Conservation (phyloP, 345 rosid species). For the Mangifera indica region DNA sequence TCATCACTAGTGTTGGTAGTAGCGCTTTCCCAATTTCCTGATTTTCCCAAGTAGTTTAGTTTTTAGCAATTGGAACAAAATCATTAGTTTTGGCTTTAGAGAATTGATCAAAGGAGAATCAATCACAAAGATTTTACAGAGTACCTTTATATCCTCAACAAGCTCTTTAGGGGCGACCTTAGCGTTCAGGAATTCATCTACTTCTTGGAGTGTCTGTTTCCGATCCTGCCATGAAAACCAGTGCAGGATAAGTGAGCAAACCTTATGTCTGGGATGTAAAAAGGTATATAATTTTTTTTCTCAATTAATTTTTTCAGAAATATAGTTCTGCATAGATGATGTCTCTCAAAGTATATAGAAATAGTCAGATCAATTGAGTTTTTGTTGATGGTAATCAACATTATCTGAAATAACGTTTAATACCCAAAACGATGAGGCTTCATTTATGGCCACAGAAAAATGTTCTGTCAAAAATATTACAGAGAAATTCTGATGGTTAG, state of each 20-base stretch:
- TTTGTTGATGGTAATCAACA: not conserved
- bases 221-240: slow-evolving; percentile 60
- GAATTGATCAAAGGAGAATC: slow-evolving; percentile 4
- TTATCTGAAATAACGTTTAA: no score
- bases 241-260: not conserved
- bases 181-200: slow-evolving; percentile 83
- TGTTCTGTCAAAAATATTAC: slow-evolving; percentile 7
- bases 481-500: not conserved
- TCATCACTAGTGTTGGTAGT: slow-evolving; percentile 48
- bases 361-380: not conserved
- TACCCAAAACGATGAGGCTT: not conserved
- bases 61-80: not conserved
- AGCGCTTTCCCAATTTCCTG: slow-evolving; percentile 86
- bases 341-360: not conserved
- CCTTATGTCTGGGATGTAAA: not conserved
- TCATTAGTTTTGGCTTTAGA: no score
- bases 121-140: not conserved
- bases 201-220: slow-evolving; percentile 66
- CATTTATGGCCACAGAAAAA: not conserved
- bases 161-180: slow-evolving; percentile 86
- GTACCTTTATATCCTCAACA: slow-evolving; percentile 78
- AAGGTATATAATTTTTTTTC: not conserved
- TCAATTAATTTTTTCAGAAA: not conserved
- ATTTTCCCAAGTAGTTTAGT: slow-evolving; percentile 1
- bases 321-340: not conserved